Base-by-base conservation (phyloP, 768 basidiomycete species). In the Lactarius trivialis region DNA sequence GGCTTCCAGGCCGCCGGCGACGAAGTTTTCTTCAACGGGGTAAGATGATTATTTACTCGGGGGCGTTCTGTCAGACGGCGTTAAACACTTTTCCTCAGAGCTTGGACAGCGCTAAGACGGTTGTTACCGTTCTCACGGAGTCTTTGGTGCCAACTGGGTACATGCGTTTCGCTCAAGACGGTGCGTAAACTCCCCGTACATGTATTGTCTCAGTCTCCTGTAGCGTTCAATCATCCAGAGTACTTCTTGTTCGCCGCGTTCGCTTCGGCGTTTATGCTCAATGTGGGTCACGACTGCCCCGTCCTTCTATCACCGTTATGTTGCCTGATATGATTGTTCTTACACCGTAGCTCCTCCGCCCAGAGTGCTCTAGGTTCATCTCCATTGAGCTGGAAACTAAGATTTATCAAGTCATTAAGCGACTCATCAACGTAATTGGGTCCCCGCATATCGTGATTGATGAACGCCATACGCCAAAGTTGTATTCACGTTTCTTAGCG, bases 231-330 rank as follows among this genome's bases (percentile, higher is more conserved):
- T 39, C 32, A 11, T 21, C 3, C 19, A 67, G 65, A 64, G 26
- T 64, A 67, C 33, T 66, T 65, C 56, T 70, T 73, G 21, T 65
- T 72, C 45, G 59, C 63, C 2, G 71, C 73, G 21, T 66, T 78
- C 65, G 90, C 91, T 11, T 84, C 85, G 9, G 85, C 90, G 2
- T 93, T 93, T 77, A 77, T 93, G 17, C 80, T 93, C 65, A 92
- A 93, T 78, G 88, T 85, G 69, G 55, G 73, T 52, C 7, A 33
- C 28, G 28, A 24, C 24, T n/a, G 6, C 41, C n/a, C n/a, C n/a
- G n/a, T n/a, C n/a, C n/a, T 17, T 11, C 14, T 37, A 1, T 34
- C 7, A 3, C 7, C n/a, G 4, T 33, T 30, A 28, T 8, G 28
- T 28, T 51, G 39, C 30, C 45, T 32, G 55, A 51, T 7, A 9